Evolutionary conservation across 2,329 filamentous ascomycete genomes (phyloP).

Genomic region (Dichotomopilus funicola): DNA sequence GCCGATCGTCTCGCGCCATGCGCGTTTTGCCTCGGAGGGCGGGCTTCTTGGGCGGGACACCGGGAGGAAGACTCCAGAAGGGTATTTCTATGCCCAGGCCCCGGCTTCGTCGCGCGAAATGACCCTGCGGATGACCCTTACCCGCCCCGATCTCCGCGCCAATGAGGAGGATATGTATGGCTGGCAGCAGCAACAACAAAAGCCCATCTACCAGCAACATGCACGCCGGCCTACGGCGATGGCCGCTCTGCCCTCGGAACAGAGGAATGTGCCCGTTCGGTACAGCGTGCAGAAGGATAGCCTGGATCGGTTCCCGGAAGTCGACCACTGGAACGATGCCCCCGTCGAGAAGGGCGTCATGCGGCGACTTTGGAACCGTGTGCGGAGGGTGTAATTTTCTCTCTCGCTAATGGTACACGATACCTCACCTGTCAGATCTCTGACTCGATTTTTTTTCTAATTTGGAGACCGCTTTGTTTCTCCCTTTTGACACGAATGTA

Average conservation of each 20-base stretch:
- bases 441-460: too few relatives aligned
- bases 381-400: constrained; percentile 38
- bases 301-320: constrained; percentile 46
- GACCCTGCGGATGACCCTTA: constrained; percentile 94
- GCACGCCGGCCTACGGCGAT: constrained; percentile 19
- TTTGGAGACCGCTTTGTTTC: too few relatives aligned
- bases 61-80: constrained; percentile 30
- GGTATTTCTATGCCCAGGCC: constrained; percentile 42
- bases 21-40: constrained; percentile 15
- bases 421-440: too few relatives aligned
- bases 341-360: constrained; percentile 49
- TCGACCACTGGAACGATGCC: constrained; percentile 44
- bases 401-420: too few relatives aligned
- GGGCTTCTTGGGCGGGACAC: constrained; percentile 3
- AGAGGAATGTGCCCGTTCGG: constrained; percentile 27
- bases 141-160: constrained; percentile 75
- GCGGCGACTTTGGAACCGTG: constrained; percentile 59
- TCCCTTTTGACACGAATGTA: background rate
- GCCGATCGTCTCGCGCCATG: constrained; percentile 13
- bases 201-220: constrained; percentile 25
- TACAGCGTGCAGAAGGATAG: constrained; percentile 41
- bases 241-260: constrained; percentile 17
- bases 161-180: constrained; percentile 67
- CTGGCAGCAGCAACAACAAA: constrained; percentile 54
- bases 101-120: constrained; percentile 68